phyloP scores from a whole-genome alignment of 176 grass and related monocot species.

The Triticum turgidum region DNA sequence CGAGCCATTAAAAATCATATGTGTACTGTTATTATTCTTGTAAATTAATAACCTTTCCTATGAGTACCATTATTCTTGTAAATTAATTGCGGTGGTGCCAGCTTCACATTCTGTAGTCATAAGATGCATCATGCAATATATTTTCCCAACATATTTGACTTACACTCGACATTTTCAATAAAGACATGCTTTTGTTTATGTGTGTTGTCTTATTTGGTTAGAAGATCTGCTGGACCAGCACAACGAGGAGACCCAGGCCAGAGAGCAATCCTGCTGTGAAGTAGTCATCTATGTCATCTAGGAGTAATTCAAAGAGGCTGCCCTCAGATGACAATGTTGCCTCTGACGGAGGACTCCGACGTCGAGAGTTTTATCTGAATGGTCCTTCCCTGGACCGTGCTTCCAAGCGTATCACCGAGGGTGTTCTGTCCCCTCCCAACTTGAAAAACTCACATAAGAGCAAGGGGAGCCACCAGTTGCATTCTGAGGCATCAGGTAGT shows the following conservation, averaged over 20 bases:
- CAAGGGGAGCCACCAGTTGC: conserved; percentile 36
- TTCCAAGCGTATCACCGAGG: conserved; percentile 32
- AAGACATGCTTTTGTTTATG: neutral
- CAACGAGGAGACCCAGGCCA: conserved; percentile 38
- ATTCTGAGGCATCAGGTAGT: conserved; percentile 17
- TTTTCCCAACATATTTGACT: neutral
- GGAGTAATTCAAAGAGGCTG: conserved; percentile 32
- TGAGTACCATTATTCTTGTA: neutral
- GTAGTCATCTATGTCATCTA: conserved; percentile 30
- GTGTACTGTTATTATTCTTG: neutral
- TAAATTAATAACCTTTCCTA: neutral
- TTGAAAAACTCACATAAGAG: conserved; percentile 31
- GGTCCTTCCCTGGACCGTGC: conserved; percentile 22
- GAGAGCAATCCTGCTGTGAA: conserved; percentile 26
- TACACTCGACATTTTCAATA: neutral
- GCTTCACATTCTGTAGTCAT: neutral
- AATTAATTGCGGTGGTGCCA: neutral
- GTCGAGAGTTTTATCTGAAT: conserved; percentile 53
- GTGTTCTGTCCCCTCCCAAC: conserved; percentile 26
- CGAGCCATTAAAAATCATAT: neutral
- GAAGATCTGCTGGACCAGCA: conserved; percentile 40
- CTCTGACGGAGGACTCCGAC: conserved; percentile 26
- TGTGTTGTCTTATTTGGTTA: neutral
- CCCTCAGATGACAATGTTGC: conserved; percentile 42
- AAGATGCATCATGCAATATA: neutral